A percentile compares a stretch with the other conserved stretches of the same genome.
Conservation (phyloP, 2,329 filamentous ascomycete genomes). For the Botrytis tulipae region DNA sequence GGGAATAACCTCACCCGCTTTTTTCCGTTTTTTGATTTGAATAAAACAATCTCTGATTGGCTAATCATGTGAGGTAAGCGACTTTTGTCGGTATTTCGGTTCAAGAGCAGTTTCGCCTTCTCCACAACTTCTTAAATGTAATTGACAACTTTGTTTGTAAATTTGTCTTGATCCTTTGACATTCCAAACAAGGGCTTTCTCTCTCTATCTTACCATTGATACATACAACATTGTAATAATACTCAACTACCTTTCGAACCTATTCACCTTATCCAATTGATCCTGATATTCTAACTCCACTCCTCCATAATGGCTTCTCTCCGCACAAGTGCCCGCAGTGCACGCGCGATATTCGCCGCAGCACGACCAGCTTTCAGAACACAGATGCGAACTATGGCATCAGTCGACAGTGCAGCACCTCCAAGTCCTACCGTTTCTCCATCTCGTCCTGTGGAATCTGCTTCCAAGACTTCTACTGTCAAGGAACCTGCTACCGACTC, state of each 20-base stretch:
- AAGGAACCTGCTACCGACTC: constrained; percentile 51
- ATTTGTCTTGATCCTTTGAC: constrained; percentile 1
- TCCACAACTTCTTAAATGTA: constrained; percentile 16
- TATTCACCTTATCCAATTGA: constrained; percentile 6
- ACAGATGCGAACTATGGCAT: constrained; percentile 24
- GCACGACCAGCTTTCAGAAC: constrained; percentile 22
- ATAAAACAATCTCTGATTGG: constrained; percentile 19
- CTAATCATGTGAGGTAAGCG: constrained; percentile 13
- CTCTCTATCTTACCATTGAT: neutral
- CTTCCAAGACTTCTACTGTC: constrained; percentile 35
- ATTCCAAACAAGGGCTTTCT: constrained; percentile 3
- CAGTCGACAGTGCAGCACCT: constrained; percentile 2
- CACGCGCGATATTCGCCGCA: constrained; percentile 23
- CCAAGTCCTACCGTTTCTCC: constrained; percentile 20
- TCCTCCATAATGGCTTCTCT: constrained; percentile 23
- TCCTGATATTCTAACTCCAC: neutral
- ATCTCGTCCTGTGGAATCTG: constrained; percentile 27
- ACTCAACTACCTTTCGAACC: neutral
- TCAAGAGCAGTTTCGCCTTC: constrained; percentile 21
- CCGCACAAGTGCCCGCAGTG: constrained; percentile 22
- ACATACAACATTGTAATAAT: constrained; percentile 13
- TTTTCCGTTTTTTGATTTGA: constrained; percentile 20
- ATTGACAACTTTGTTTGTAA: constrained; percentile 3
- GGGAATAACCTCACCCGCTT: constrained; percentile 21
- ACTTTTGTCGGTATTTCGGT: constrained; percentile 10